phyloP scores from a whole-genome alignment of 2,329 filamentous ascomycete genomes.

The Apiospora arundinis region DNA sequence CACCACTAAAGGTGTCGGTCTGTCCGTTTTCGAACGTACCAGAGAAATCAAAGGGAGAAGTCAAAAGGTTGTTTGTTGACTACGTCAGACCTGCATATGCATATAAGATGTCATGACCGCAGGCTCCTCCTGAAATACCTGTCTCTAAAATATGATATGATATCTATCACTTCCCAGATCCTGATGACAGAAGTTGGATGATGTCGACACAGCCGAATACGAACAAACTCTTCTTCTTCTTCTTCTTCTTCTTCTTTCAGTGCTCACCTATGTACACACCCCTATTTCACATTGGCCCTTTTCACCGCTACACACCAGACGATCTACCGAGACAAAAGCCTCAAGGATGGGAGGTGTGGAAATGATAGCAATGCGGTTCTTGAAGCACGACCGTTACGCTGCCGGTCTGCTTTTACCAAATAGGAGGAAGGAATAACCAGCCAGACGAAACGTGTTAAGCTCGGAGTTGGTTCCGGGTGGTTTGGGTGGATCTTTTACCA shows the following conservation, averaged over 20 bases:
- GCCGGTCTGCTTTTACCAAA: too few species aligned
- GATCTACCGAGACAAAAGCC: background rate
- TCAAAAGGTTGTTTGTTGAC: background rate
- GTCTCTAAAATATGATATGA: background rate
- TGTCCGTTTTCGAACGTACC: too few species aligned
- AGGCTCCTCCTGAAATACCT: too few species aligned
- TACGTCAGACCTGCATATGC: constrained; percentile 4
- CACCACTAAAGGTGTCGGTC: background rate
- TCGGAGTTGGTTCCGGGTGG: background rate
- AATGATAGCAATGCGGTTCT: too few species aligned
- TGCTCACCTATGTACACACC: background rate
- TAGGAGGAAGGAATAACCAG: too few species aligned
- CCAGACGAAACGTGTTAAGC: background rate
- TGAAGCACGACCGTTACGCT: background rate
- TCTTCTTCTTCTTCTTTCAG: too few species aligned
- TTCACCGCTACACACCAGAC: background rate
- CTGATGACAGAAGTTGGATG: too few species aligned
- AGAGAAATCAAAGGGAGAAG: background rate
- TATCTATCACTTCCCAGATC: background rate
- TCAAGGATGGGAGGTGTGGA: too few species aligned
- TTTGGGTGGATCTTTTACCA: background rate
- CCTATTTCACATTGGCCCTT: background rate
- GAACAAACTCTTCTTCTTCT: too few species aligned
- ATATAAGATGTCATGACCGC: background rate
- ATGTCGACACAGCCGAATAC: too few species aligned